Base-by-base conservation (phyloP, 2,329 filamentous ascomycete species). In the Claviceps monticola region DNA sequence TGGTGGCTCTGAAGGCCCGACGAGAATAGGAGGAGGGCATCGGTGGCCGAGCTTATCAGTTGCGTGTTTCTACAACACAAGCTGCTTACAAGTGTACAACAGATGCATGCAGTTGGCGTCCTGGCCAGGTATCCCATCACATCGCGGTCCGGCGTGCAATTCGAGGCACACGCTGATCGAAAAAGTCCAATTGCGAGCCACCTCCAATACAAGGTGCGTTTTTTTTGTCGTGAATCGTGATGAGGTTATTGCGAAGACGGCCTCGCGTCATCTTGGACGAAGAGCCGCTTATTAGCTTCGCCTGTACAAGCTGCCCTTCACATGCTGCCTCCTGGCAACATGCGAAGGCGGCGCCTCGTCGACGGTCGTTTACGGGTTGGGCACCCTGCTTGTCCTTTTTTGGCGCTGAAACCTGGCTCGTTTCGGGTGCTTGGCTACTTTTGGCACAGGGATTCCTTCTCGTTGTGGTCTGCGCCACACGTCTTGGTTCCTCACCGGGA, bases 381-480 rank as follows among this genome's bases (percentile, higher is more conserved):
- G 13, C 42, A 26, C 7, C 29, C 29, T 34, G 9, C 9, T 34
- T 34, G 11, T n/a, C 16, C 19, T 46, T 39, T 46, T 51, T 19
- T 36, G 46, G 46, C 23, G 11, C 23, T 39, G 45, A 36, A 42
- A 23, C 41, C 42, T 49, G 39, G 42, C 39, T 52, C 46, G 26
- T 49, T 49, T 45, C 41, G 50, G 50, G 2, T 21, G 46, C 44
- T 34, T 34, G 29, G 29, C 29, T 6, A 23, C 17, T 36, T 38
- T 16, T n/a, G 19, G 14, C 34, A 21, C 34, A 38, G 26, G 41
- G 29, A 37, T 50, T 26, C 13, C 26, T 51, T 36, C 21, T 39
- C 38, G 16, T 37, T 38, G 17, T 50, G 7, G 43, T 26, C 41
- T 36, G 49, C 46, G 53, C 46, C 53, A 54, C 53, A 50, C 34